These are phyloP conservation scores for Lachancea lanzarotensis DNA, from an alignment of 805 yeast species.

Conservation along the genomic window DNA sequence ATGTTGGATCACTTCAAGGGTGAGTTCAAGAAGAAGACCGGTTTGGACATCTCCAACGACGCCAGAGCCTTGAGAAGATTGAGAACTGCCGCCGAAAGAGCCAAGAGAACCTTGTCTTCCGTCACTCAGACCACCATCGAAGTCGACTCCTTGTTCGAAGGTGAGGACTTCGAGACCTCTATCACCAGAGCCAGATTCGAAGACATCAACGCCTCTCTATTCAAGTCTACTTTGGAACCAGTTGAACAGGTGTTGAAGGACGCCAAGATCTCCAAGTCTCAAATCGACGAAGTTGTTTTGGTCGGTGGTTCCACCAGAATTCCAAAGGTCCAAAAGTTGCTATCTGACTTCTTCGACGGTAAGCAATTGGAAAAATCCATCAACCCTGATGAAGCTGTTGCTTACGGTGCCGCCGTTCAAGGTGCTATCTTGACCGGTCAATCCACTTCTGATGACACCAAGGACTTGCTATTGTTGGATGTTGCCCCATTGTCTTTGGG, in stretches of 20 bases:
- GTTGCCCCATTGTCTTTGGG: conserved; percentile 98
- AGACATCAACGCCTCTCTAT: conserved; percentile 86
- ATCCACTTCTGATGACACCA: conserved; percentile 83
- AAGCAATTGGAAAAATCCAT: conserved; percentile 94
- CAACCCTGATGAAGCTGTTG: conserved; percentile 99
- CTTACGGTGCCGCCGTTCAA: conserved; percentile 99
- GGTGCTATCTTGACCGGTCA: conserved; percentile 97
- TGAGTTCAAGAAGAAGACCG: conserved; percentile 94
- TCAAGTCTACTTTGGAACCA: conserved; percentile 90
- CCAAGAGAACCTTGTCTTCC: conserved; percentile 96
- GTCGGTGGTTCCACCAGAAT: conserved; percentile 99
- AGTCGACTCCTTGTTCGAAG: conserved; percentile 90
- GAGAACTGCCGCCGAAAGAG: conserved; percentile 98
- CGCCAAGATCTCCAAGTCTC: conserved; percentile 75
- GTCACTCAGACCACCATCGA: conserved; percentile 94
- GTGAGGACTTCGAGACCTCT: conserved; percentile 91
- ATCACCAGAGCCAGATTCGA: conserved; percentile 98
- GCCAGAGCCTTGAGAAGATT: conserved; percentile 96
- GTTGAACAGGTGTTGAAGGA: conserved; percentile 94
- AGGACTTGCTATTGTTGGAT: conserved; percentile 91
- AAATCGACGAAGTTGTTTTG: conserved; percentile 88
- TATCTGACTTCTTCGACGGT: conserved; percentile 93
- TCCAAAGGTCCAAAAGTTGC: conserved; percentile 94
- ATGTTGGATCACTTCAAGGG: conserved; percentile 86
- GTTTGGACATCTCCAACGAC: conserved; percentile 81